Base-by-base conservation (phyloP, 1,284 basidiomycete genomes). In the Boletus putidus region DNA sequence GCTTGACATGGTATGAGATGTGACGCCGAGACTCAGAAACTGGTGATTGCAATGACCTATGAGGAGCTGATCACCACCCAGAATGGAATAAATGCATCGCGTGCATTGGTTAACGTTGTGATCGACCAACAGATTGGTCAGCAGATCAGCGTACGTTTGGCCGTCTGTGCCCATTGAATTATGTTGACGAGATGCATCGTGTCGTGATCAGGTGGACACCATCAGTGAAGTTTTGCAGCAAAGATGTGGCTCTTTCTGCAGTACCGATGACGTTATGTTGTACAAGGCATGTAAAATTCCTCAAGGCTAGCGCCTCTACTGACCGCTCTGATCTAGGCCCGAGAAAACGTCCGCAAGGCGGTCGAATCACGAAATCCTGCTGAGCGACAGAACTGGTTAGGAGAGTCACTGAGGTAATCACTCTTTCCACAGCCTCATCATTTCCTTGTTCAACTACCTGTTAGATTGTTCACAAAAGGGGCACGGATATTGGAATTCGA, bases 111-210 rank as follows among this genome's bases (percentile, higher is more conserved):
- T 15, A 96, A 95, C 63, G 89, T 96, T 37, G 85, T 99, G 63
- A 99, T 99, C 67, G 94, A 99, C 75, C 92, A 96, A 69, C 96
- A 98, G 72, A 98, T 98, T 66, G 92, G 92, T 18, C 92, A 96
- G 70, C 94, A 98, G 72, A 91, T 95, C 51, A 94, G 92, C 68
- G 95, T 96, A 71, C 67, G 89, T 54, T 36, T 61, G 21, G 5
- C 20, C 18, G 29, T 29, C 25, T 15, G 35, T 60, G 20, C 44
- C 23, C 23, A 40, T 63, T 33, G 25, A 58, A 27, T 51, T n/a
- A 40, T 44, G 23, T 52, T 66, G 49, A 69, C 49, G 20, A 45
- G n/a, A n/a, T n/a, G n/a, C n/a, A n/a, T n/a, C n/a, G n/a, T 59
- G 14, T 55, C 49, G 47, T 62, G 45, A 57, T 40, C 68, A 95